Evolutionary conservation across 768 basidiomycete species (phyloP).

Genomic region (Gymnopilus dilepis): DNA sequence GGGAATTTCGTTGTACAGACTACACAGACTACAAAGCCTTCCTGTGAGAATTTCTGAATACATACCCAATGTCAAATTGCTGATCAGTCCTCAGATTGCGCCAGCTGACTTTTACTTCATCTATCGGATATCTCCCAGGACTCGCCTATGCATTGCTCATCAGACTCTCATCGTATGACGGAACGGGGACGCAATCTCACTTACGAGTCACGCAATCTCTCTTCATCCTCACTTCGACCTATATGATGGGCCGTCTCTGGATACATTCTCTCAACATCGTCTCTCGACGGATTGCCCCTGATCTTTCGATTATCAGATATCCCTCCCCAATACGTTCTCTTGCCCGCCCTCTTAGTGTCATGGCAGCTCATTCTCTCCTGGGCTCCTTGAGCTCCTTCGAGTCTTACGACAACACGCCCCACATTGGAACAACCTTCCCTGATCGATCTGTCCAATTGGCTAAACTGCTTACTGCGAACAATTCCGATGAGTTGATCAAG

Average conservation of each 20-base stretch:
- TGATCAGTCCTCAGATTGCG: no score
- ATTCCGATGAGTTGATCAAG: constrained; percentile 54
- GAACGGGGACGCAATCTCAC: not conserved
- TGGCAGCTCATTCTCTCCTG: constrained; percentile 26
- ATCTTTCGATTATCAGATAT: no score
- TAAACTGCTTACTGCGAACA: constrained; percentile 45
- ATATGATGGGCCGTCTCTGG: no score
- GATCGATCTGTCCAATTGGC: constrained; percentile 50
- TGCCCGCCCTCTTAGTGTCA: not conserved
- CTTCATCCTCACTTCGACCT: not conserved
- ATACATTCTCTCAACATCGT: no score
- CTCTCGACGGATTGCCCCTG: not conserved
- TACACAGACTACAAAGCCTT: no score
- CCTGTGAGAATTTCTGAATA: no score
- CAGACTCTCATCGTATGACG: not conserved
- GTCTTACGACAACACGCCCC: constrained; percentile 50
- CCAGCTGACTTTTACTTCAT: no score
- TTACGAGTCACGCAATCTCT: not conserved
- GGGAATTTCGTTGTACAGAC: no score
- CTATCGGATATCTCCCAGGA: no score
- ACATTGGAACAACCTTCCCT: constrained; percentile 61
- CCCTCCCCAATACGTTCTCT: no score
- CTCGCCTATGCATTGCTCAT: no score
- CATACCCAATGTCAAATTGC: no score
- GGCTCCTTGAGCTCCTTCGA: constrained; percentile 43